A percentile compares a stretch with the other conserved stretches of the same genome.
These are phyloP conservation scores for Glarea lozoyensis DNA, from an alignment of 495 filamentous ascomycete genomes.

Conservation along the genomic window DNA sequence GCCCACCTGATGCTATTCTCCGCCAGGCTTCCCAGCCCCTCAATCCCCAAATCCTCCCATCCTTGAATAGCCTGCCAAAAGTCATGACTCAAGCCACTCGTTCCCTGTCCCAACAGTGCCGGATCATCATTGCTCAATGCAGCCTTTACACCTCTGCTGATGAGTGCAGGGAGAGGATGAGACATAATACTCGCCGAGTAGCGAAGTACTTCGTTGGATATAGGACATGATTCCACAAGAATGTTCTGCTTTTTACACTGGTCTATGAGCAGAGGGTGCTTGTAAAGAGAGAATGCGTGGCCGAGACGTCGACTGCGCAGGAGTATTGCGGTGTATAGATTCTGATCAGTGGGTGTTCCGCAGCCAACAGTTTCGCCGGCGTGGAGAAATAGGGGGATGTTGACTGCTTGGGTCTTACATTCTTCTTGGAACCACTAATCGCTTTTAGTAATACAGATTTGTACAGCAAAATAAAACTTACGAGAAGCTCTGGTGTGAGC, in stretches of 20 bases:
- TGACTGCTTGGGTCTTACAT: conserved; percentile 61
- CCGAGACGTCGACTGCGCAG: conserved; percentile 81
- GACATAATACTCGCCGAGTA: conserved; percentile 63
- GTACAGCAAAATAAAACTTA: too few species aligned
- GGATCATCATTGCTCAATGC: conserved; percentile 79
- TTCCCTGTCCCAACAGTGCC: conserved; percentile 65
- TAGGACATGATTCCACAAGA: conserved; percentile 75
- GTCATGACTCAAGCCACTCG: conserved; percentile 68
- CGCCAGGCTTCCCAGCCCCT: conserved; percentile 70
- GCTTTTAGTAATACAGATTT: too few species aligned
- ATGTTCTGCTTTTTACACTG: conserved; percentile 79
- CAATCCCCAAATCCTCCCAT: conserved; percentile 66
- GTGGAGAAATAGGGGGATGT: conserved; percentile 91
- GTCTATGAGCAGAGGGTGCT: conserved; percentile 80
- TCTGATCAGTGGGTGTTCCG: conserved; percentile 64
- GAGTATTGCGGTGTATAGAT: conserved; percentile 81
- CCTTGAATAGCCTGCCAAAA: conserved; percentile 72
- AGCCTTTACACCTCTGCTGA: conserved; percentile 71
- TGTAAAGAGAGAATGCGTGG: conserved; percentile 77
- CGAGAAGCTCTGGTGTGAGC: conserved; percentile 69
- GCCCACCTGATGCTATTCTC: conserved; percentile 89
- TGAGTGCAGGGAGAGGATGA: conserved; percentile 72
- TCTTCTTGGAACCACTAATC: conserved; percentile 85
- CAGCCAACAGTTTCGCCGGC: conserved; percentile 78
- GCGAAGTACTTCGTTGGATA: conserved; percentile 74